Percentiles rank a stretch among this genome's conserved stretches.
These are phyloP conservation scores for Coemansia sp. DNA, from an alignment of 192 early-diverging fungal species.

Conservation along the genomic window DNA sequence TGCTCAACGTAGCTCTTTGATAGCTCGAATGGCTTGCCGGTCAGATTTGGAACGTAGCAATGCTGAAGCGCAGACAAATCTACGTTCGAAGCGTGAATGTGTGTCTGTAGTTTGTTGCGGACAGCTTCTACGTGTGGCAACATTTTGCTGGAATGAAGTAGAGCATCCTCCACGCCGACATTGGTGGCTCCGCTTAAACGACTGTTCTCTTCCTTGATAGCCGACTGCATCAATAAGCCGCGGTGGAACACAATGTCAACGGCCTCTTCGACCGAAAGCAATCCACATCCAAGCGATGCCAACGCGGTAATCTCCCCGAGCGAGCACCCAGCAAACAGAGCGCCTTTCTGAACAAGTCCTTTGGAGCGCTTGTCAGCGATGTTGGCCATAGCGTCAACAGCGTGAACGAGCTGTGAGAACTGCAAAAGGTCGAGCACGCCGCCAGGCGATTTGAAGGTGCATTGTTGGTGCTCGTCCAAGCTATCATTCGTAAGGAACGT, in stretches of 20 bases:
- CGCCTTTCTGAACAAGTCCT: constrained; percentile 73
- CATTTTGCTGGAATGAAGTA: constrained; percentile 1
- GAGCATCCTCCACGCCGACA: background rate
- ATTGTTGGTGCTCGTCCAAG: constrained; percentile 19
- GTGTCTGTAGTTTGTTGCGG: background rate
- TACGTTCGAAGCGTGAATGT: background rate
- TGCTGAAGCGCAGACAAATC: constrained; percentile 50
- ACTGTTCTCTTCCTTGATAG: constrained; percentile 77
- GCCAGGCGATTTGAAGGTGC: constrained; percentile 58
- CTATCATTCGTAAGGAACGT: too few relatives aligned
- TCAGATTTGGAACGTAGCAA: constrained; percentile 94
- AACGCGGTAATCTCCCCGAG: constrained; percentile 90
- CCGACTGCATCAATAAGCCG: constrained; percentile 94
- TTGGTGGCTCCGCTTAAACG: constrained; percentile 55
- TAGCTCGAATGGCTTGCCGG: constrained; percentile 82
- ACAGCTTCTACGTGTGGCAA: background rate
- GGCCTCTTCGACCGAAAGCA: constrained; percentile 64
- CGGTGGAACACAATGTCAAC: constrained; percentile 90
- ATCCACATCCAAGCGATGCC: constrained; percentile 66
- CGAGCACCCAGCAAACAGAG: constrained; percentile 88
- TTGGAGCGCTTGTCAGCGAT: constrained; percentile 85
- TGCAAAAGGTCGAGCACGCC: constrained; percentile 90
- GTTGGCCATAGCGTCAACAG: constrained; percentile 81
- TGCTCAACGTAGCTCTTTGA: constrained; percentile 72
- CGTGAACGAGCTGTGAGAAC: constrained; percentile 87